Evolutionary conservation across 306 rosid species (phyloP), one percentile per base, ranked within the genome.

Genomic region (Gillenia trifoliata): DNA sequence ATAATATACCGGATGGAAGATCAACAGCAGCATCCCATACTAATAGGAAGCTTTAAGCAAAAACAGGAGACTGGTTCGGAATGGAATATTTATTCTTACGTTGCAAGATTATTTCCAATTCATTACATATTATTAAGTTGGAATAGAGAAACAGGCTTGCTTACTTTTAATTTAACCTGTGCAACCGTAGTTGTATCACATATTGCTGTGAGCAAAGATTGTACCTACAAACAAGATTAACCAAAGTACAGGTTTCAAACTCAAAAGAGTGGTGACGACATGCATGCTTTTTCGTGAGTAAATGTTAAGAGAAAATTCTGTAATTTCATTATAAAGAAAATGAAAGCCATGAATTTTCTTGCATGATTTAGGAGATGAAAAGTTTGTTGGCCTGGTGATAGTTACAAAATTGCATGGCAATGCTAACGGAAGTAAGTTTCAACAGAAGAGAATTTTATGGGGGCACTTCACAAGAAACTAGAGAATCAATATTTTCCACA

Each of bases 101-200:
- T 54, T 67, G 69, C 62, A 64, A 34, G 38, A 76, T 36, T 72
- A 38, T 19, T 70, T 73, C 55, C 76, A 77, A 72, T 43, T 60
- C 63, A 67, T 77, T 77, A 36, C 36, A 68, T 25, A 22, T 17
- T 16, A 28, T 41, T 20, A 3, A 23, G 19, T 25, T 25, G 2
- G 9, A 59, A 23, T 0, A 22, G 64, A 38, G 66, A 43, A 45
- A 66, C 26, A 16, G 11, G 11, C 40, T 56, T 54, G 66, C 93
- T 71, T 89, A 93, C 98, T 78, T 85, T 93, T 77, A 93, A 36
- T 57, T 93, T 86, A 34, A 93, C 56, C 82, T 91, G 97, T 36
- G 70, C 87, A 67, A 93, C 64, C 75, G 97, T 88, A 68, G 84
- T 79, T 54, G 98, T 73, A 61, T 91, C 93, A 43, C 98, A 93